Evolutionary conservation across 2,329 filamentous ascomycete species (phyloP).

Genomic region (Pezicula radicicola): DNA sequence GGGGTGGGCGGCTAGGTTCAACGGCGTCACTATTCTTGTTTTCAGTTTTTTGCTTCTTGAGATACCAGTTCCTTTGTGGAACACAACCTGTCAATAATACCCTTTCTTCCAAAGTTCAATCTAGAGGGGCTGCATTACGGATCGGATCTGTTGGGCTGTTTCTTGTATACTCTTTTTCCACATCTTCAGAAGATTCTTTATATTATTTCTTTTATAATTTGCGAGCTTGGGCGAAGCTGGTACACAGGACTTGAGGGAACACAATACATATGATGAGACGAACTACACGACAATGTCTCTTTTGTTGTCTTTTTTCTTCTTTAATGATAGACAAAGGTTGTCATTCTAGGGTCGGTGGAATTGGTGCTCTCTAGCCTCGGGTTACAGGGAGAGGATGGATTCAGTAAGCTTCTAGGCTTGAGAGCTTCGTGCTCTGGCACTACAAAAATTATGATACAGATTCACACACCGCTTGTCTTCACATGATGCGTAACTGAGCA

Average conservation of each 20-base stretch:
- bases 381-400: too few species aligned
- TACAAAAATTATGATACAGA: too few species aligned
- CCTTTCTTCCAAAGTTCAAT: conserved; percentile 6
- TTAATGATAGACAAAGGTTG: conserved; percentile 6
- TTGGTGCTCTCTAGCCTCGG: neutral
- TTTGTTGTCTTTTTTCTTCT: conserved; percentile 1
- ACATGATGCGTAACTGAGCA: too few species aligned
- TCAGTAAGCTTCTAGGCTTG: too few species aligned
- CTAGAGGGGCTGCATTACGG: conserved; percentile 12
- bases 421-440: too few species aligned
- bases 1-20: conserved; percentile 9
- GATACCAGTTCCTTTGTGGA: conserved; percentile 24
- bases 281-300: conserved; percentile 9
- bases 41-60: conserved; percentile 20
- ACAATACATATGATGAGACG: conserved; percentile 5
- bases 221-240: neutral
- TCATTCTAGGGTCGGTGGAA: neutral
- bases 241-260: neutral
- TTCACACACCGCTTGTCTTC: too few species aligned
- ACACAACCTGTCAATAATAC: conserved; percentile 12
- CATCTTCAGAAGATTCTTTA: conserved; percentile 8
- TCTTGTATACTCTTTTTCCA: conserved; percentile 2
- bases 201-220: neutral
- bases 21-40: conserved; percentile 16
- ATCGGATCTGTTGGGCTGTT: conserved; percentile 5